Evolutionary conservation across 164 flowering plant genomes (phyloP).

Genomic region (Malania oleifera): DNA sequence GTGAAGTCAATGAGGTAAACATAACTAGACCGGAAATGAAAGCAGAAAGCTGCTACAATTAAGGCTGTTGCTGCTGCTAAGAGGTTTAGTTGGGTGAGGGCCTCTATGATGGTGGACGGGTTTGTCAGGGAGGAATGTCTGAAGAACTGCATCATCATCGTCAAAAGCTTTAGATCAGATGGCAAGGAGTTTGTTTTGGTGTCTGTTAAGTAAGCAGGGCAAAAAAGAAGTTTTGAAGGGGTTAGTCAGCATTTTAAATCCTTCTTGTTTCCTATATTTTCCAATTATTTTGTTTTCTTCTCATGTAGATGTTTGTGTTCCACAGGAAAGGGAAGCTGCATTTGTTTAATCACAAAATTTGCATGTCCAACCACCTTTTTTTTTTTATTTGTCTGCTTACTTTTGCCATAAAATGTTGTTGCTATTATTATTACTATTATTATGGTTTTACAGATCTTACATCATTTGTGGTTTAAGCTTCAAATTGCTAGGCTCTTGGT

Average conservation of each 20-base stretch:
- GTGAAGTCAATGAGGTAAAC: slow-evolving; percentile 53
- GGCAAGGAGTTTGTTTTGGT: neutral
- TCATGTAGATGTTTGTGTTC: neutral
- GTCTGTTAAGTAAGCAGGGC: neutral
- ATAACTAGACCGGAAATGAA: slow-evolving; percentile 16
- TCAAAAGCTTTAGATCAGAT: slow-evolving; percentile 7
- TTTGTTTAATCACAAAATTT: no score
- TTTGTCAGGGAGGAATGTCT: neutral
- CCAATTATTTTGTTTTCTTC: no score
- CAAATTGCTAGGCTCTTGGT: no score
- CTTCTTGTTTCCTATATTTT: slow-evolving; percentile 1
- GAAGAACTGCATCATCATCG: neutral
- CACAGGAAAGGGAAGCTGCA: no score
- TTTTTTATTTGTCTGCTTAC: no score
- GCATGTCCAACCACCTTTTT: no score
- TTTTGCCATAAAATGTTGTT: no score
- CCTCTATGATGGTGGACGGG: neutral
- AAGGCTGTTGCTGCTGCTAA: slow-evolving; percentile 13
- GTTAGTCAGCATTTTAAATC: no score
- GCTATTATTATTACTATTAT: no score
- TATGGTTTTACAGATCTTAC: no score
- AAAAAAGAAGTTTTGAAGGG: slow-evolving; percentile 7
- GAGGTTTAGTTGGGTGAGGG: slow-evolving; percentile 14
- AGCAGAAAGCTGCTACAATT: slow-evolving; percentile 7
- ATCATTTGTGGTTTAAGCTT: no score